Conservation (phyloP, 1,139 yeast species). For the Debaryomyces nepalensis region DNA sequence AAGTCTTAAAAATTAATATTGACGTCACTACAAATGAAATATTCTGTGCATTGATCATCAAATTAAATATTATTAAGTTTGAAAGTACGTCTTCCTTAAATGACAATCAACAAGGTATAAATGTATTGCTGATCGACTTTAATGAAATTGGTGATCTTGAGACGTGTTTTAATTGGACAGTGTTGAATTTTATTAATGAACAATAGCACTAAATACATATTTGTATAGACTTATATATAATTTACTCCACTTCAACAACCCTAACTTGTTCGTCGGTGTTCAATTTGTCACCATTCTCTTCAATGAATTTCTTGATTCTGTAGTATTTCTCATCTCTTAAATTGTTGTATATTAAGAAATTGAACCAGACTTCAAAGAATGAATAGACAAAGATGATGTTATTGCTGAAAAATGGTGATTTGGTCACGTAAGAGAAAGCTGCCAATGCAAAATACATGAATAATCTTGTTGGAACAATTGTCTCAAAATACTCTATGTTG, state of each 20-base stretch:
- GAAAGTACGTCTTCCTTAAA: slow-evolving; percentile 32
- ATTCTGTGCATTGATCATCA: slow-evolving; percentile 43
- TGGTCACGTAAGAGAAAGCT: slow-evolving; percentile 44
- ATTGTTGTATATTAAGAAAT: slow-evolving; percentile 64
- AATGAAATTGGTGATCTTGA: slow-evolving; percentile 66
- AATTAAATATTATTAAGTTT: slow-evolving; percentile 40
- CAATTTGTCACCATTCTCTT: slow-evolving; percentile 41
- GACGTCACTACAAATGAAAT: slow-evolving; percentile 46
- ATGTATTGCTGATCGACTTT: slow-evolving; percentile 51
- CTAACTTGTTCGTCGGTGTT: slow-evolving; percentile 33
- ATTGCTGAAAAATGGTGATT: slow-evolving; percentile 55
- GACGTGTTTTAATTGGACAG: slow-evolving; percentile 69
- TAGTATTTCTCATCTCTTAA: slow-evolving; percentile 64
- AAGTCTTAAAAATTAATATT: slow-evolving; percentile 33
- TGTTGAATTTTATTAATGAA: slow-evolving; percentile 37
- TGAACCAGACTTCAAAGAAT: slow-evolving; percentile 75
- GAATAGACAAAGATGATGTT: slow-evolving; percentile 63
- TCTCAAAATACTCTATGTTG: slow-evolving; percentile 62
- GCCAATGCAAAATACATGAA: slow-evolving; percentile 57
- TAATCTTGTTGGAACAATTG: slow-evolving; percentile 71
- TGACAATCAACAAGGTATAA: slow-evolving; percentile 38
- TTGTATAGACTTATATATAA: slow-evolving; percentile 11
- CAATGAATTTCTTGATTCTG: slow-evolving; percentile 43
- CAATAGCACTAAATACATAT: slow-evolving; percentile 13
- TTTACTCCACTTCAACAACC: slow-evolving; percentile 28